phyloP scores from a whole-genome alignment of 2,329 filamentous ascomycete species.

The Plectosphaerella plurivora region DNA sequence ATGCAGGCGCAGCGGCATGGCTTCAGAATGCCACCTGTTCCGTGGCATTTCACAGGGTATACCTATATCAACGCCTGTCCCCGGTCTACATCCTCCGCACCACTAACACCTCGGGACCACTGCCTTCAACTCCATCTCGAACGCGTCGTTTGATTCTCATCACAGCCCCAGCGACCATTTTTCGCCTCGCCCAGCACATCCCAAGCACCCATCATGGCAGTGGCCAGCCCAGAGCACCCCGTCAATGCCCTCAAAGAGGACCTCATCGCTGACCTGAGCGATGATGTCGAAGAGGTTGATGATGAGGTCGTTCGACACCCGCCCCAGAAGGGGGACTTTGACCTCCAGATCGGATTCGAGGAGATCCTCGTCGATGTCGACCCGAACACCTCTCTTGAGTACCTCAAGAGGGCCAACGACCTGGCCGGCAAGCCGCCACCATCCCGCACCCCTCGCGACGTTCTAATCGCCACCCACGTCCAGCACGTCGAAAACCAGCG shows the following conservation, averaged over 20 bases:
- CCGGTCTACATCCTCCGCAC: not conserved
- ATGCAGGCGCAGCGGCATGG: not conserved
- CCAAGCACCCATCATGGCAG: not conserved
- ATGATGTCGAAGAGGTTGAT: not conserved
- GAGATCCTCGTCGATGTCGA: slow-evolving; percentile 16
- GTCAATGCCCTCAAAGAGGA: not conserved
- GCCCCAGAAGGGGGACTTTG: slow-evolving; percentile 8
- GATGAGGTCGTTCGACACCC: not conserved
- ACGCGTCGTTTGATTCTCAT: not conserved
- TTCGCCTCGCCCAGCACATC: not conserved
- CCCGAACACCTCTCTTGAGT: slow-evolving; percentile 15
- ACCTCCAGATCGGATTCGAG: slow-evolving; percentile 13
- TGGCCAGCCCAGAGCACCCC: not conserved
- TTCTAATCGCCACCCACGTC: slow-evolving; percentile 13
- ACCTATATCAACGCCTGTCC: not conserved
- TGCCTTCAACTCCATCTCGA: not conserved
- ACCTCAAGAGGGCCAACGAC: slow-evolving; percentile 13
- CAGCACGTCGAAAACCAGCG: slow-evolving; percentile 11
- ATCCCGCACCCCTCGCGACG: slow-evolving; percentile 5
- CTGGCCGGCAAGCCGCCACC: slow-evolving; percentile 14
- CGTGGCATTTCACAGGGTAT: not conserved
- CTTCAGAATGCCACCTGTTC: not conserved
- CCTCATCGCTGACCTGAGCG: not conserved
- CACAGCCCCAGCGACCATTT: not conserved
- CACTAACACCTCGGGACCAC: not conserved